phyloP scores from a whole-genome alignment of 306 rosid species.

The peach (Prunus persica) region DNA sequence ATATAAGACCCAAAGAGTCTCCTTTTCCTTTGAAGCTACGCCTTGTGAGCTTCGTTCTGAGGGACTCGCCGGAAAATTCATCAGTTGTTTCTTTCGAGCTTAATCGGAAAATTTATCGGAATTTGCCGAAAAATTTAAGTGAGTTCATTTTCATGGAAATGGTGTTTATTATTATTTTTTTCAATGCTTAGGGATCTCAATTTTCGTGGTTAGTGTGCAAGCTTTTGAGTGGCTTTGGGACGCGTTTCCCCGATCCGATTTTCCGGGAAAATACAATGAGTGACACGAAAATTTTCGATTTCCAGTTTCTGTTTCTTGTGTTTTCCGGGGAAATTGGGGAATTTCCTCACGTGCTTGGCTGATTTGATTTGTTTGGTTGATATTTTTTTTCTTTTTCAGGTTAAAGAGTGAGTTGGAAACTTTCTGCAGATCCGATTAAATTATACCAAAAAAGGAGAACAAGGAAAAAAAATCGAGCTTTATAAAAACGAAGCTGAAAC shows the following conservation, averaged over 20 bases:
- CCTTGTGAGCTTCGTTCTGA: slow-evolving; percentile 1
- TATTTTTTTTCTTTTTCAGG: slow-evolving; percentile 21
- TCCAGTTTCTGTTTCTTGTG: neutral
- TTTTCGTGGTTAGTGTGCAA: slow-evolving; percentile 7
- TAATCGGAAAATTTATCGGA: neutral
- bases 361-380: neutral
- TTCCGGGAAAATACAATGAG: slow-evolving; percentile 24
- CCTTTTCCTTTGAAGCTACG: neutral
- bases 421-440: slow-evolving; percentile 6
- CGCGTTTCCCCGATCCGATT: slow-evolving; percentile 32
- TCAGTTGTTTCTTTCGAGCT: neutral
- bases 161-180: neutral
- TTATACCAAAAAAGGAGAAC: neutral
- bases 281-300: neutral
- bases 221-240: slow-evolving; percentile 18
- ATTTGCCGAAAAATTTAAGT: slow-evolving; percentile 6
- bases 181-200: slow-evolving; percentile 23
- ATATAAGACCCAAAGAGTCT: neutral
- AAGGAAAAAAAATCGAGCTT: neutral
- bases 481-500: neutral
- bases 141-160: slow-evolving; percentile 3
- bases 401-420: slow-evolving; percentile 24
- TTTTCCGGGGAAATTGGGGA: slow-evolving; percentile 14
- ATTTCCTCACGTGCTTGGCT: neutral
- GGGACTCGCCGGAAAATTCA: neutral